A percentile compares a stretch with the other conserved stretches of the same genome.
Conservation (phyloP, 768 basidiomycete genomes). For the Pleurotus tuber-regium region DNA sequence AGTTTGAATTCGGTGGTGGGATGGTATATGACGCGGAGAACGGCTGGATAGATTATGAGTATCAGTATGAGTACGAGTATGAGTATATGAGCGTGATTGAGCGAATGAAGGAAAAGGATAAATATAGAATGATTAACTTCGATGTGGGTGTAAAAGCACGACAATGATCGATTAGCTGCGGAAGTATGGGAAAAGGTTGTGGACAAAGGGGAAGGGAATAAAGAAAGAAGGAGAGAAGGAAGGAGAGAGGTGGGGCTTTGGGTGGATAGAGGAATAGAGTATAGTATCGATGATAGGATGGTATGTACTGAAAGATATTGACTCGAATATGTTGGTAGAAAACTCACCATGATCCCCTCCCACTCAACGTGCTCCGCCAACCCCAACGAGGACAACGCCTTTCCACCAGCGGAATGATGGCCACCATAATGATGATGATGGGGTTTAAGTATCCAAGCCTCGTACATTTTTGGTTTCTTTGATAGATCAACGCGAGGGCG, state of each 20-base stretch:
- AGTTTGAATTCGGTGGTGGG: neutral
- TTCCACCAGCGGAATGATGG: no score
- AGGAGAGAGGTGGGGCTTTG: neutral
- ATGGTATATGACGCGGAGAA: slow-evolving; percentile 19
- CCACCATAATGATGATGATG: no score
- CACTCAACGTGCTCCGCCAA: slow-evolving; percentile 17
- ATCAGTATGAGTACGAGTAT: no score
- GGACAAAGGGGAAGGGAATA: no score
- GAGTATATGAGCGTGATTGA: no score
- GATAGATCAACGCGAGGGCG: slow-evolving; percentile 33
- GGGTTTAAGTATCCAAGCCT: slow-evolving; percentile 36
- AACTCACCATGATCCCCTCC: slow-evolving; percentile 25
- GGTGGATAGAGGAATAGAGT: neutral
- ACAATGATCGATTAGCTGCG: no score
- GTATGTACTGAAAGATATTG: neutral
- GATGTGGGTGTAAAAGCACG: no score
- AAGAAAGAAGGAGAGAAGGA: neutral
- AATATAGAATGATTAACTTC: no score
- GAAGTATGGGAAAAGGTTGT: no score
- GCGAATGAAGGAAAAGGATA: no score
- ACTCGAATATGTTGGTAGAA: neutral
- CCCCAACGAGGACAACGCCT: slow-evolving; percentile 4
- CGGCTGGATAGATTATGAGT: slow-evolving; percentile 17
- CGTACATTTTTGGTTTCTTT: slow-evolving; percentile 48
- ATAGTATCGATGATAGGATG: neutral